Base-by-base conservation (phyloP, 179 eudicot genomes). In the Pouteria campechiana region DNA sequence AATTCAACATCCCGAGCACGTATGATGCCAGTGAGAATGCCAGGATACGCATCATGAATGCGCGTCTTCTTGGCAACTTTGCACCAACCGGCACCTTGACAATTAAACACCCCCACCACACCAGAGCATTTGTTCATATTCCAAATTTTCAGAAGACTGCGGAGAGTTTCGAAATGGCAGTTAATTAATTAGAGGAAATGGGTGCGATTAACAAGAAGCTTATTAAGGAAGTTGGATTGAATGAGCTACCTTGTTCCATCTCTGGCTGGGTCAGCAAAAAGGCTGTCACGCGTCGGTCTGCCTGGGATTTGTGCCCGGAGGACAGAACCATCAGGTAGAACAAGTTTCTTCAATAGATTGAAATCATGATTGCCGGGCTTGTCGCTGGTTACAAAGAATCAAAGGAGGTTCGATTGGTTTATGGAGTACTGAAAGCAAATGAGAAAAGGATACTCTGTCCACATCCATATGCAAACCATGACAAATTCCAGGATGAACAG, bases 41-140 rank as follows among this genome's bases (percentile, higher is more conserved):
- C 93, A 0, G 95, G 95, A 43, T 85, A 58, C 14, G 65, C 46
- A 35, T 85, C 75, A 25, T 89, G 97, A 51, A 89, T 89, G 41
- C 74, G 86, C 8, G 84, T 89, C 70, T 74, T 76, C 58, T 89
- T 89, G 4, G 35, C 50, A 12, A 76, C 52, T 65, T 65, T 85
- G 63, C 95, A 85, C 97, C 97, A 89, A 25, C 97, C 97, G 2
- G 95, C 97, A 44, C 97, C 95, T 52, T 89, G 97, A 69, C 97
- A 89, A 59, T 89, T 89, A 71, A 89, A 89, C 8, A 78, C 74
- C 14, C 97, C 97, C 13, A 89, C 86, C 53, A 89, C 81, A 27
- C 97, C 97, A 5, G 81, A 62, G 61, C 72, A 81, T 41, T 85
- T 81, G 70, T 89, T 89, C 57, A 50, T 39, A 47, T 85, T 89